Percentiles rank a stretch among this genome's conserved stretches.
Evolutionary conservation across 306 rosid genomes (phyloP).

Genomic region (Quercus alba): DNA sequence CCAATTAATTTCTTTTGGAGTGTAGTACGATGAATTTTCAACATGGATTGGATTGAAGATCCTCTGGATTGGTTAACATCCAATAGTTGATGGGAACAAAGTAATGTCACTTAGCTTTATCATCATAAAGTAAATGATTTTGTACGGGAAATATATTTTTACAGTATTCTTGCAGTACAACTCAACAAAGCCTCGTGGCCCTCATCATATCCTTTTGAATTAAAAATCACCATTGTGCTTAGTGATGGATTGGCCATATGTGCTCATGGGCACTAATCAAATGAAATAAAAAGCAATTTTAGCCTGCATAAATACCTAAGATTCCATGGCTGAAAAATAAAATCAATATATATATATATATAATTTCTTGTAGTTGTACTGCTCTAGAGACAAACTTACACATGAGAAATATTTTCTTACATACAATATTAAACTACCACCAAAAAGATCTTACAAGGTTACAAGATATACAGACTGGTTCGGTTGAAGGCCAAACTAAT

Average conservation of each 20-base stretch:
- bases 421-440: background rate
- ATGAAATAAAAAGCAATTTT: background rate
- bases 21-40: too few species aligned
- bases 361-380: background rate
- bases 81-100: too few species aligned
- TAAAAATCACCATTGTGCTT: background rate
- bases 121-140: too few species aligned
- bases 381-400: constrained; percentile 1
- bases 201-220: background rate
- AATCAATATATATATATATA: background rate
- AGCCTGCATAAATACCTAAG: background rate
- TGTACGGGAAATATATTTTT: too few species aligned
- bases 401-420: background rate
- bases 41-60: too few species aligned
- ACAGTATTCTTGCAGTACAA: background rate
- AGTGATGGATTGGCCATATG: background rate
- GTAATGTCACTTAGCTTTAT: too few species aligned
- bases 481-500: constrained; percentile 5
- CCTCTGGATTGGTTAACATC: too few species aligned
- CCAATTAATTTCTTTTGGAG: too few species aligned
- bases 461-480: constrained; percentile 16
- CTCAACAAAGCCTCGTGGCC: background rate
- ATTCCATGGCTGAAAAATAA: constrained; percentile 1
- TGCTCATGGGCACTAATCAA: background rate
- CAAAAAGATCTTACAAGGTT: background rate